Conservation (phyloP, 805 yeast species). For the Ogataea pilisensis region DNA sequence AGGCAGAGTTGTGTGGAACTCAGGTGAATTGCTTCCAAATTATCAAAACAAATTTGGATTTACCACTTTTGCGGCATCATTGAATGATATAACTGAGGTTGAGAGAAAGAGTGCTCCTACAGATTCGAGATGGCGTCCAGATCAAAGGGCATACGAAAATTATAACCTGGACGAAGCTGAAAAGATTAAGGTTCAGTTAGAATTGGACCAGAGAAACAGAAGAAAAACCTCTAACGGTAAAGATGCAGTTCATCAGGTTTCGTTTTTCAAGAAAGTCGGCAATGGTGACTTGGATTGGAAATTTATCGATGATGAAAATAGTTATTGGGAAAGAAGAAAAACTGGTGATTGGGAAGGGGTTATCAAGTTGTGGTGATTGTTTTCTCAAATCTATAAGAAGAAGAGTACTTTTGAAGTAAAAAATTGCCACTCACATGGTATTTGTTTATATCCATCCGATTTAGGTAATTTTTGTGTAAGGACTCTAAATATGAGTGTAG, state of each 20-base stretch:
- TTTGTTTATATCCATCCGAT: too few relatives aligned
- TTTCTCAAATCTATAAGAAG: too few relatives aligned
- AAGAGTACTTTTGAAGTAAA: too few relatives aligned
- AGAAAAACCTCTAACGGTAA: constrained; percentile 53
- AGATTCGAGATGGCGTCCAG: constrained; percentile 89
- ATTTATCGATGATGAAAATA: constrained; percentile 49
- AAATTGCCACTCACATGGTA: too few relatives aligned
- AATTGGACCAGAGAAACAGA: constrained; percentile 75
- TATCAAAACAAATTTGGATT: constrained; percentile 74
- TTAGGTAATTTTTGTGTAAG: too few relatives aligned
- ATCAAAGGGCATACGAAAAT: constrained; percentile 64
- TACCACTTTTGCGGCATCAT: constrained; percentile 72
- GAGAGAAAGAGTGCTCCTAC: constrained; percentile 77
- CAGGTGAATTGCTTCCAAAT: constrained; percentile 58
- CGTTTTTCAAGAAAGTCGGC: constrained; percentile 52
- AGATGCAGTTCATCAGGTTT: constrained; percentile 47
- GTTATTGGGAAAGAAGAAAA: constrained; percentile 80
- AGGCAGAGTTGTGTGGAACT: constrained; percentile 59
- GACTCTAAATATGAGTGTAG: too few relatives aligned
- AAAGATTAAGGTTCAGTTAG: constrained; percentile 58
- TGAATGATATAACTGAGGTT: constrained; percentile 73
- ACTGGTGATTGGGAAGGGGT: constrained; percentile 57
- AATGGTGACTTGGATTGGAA: constrained; percentile 44
- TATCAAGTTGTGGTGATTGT: constrained; percentile 49
- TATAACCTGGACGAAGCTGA: constrained; percentile 76